Base-by-base conservation (phyloP, 208 protist genomes). In the Angomonas deanei region DNA sequence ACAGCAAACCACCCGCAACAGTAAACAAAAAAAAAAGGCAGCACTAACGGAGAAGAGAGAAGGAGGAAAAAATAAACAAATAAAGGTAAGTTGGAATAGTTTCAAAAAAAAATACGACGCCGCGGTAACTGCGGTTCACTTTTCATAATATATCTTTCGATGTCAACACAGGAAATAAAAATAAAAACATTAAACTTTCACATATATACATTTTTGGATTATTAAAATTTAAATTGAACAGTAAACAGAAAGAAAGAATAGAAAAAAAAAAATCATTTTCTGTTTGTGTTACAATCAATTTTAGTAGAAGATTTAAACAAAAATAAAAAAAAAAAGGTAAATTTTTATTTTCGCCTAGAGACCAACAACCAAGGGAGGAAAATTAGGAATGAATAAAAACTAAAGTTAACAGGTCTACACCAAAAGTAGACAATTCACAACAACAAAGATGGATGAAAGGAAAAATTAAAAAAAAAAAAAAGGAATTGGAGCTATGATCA, bases 1-100 rank as follows among this genome's bases (percentile, higher is more conserved):
- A 53, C 8, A 28, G 47, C 36, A 42, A 15, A 15, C 8, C 36
- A 42, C 8, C 21, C 11, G 19, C 47, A 53, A 28, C 47, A 53
- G 19, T 15, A 53, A 26, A 53, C 6, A 53, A 53, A 53, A 53
- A 53, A 53, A 53, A 53, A 53, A 17, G 11, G 19, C n/a, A 28
- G 23, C 8, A 15, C 8, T 42, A 15, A 42, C 10, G 34, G 15
- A 42, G 15, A 15, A 42, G 34, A 42, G 34, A 42, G 8, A 26
- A 11, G 11, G 19, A 53, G 47, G 8, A 28, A 53, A 15, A 28
- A 53, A 53, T 53, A 53, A 28, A 53, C 21, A 53, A 11, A 26
- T 53, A 53, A 26, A 28, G 23, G 21, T 23, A 53, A 26, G 47
- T 24, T 23, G 19, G 47, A 53, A 53, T 23, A 53, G 11, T 23